These are phyloP conservation scores for Russula earlei DNA, from an alignment of 768 basidiomycete genomes.

Conservation along the genomic window DNA sequence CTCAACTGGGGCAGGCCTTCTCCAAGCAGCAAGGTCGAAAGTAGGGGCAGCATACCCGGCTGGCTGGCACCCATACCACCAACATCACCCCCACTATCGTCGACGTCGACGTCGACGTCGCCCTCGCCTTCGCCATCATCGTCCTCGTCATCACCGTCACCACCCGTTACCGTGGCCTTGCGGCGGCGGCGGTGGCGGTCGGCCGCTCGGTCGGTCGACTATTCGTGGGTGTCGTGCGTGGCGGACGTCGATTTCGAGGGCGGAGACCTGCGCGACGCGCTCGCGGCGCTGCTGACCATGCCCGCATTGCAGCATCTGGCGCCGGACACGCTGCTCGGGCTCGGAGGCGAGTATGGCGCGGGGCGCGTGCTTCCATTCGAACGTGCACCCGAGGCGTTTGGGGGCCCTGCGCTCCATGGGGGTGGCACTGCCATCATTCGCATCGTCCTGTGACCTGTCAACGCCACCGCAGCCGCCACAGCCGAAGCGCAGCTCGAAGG, in stretches of 20 bases:
- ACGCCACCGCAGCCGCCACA: not conserved
- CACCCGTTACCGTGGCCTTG: too few species aligned
- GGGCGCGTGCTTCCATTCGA: conserved; percentile 44
- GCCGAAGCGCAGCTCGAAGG: not conserved
- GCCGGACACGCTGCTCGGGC: conserved; percentile 22
- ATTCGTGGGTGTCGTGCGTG: conserved; percentile 73
- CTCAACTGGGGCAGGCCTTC: not conserved
- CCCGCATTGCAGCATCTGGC: conserved; percentile 28
- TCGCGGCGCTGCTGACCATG: conserved; percentile 33
- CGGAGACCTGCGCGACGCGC: conserved; percentile 51
- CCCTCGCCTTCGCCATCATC: too few species aligned
- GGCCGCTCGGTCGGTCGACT: conserved; percentile 43
- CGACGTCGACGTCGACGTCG: too few species aligned
- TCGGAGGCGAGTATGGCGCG: conserved; percentile 27
- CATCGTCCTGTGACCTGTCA: conserved; percentile 20
- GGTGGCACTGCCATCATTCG: conserved; percentile 29
- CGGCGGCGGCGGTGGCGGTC: too few species aligned
- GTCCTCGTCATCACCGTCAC: too few species aligned
- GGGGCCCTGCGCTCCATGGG: conserved; percentile 23
- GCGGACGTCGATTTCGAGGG: conserved; percentile 84
- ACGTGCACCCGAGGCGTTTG: conserved; percentile 42
- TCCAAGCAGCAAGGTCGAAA: not conserved
- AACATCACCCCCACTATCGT: conserved; percentile 6
- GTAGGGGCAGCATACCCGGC: not conserved
- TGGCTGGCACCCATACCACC: not conserved